phyloP scores from a whole-genome alignment of 805 yeast species.

The Candida qinlingensis region DNA sequence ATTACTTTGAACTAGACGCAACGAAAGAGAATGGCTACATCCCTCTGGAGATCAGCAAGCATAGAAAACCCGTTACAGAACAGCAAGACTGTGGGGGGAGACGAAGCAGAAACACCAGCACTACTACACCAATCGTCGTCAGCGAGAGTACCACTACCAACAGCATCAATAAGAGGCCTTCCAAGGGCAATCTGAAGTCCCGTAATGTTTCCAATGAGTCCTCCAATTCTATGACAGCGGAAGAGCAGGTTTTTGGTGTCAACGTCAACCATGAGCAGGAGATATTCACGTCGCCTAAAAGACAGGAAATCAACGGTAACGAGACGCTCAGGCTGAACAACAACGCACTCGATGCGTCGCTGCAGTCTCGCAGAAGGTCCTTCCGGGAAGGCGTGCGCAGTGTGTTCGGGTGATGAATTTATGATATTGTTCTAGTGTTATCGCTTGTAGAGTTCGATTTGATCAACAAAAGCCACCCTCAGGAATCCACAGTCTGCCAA shows the following conservation, averaged over 20 bases:
- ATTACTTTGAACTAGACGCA: background rate
- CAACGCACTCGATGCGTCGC: background rate
- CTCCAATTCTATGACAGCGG: background rate
- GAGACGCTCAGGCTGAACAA: background rate
- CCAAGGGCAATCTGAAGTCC: background rate
- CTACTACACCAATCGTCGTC: background rate
- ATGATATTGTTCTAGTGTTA: no score
- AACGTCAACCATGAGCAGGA: background rate
- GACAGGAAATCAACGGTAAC: background rate
- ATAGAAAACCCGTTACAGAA: background rate
- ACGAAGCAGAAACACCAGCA: slow-evolving; percentile 1
- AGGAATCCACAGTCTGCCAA: no score
- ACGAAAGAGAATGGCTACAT: background rate
- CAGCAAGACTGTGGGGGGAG: background rate
- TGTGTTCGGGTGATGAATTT: background rate
- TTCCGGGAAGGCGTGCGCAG: background rate
- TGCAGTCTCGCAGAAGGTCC: background rate
- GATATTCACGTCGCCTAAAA: background rate
- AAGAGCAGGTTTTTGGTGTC: background rate
- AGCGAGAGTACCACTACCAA: background rate
- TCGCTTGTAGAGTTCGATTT: no score
- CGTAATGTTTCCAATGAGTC: slow-evolving; percentile 6
- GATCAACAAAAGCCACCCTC: no score
- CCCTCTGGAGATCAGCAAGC: slow-evolving; percentile 1
- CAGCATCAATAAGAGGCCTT: background rate